Evolutionary conservation across 2,329 filamentous ascomycete genomes (phyloP).

Genomic region (Monilinia vaccinii-corymbosi): DNA sequence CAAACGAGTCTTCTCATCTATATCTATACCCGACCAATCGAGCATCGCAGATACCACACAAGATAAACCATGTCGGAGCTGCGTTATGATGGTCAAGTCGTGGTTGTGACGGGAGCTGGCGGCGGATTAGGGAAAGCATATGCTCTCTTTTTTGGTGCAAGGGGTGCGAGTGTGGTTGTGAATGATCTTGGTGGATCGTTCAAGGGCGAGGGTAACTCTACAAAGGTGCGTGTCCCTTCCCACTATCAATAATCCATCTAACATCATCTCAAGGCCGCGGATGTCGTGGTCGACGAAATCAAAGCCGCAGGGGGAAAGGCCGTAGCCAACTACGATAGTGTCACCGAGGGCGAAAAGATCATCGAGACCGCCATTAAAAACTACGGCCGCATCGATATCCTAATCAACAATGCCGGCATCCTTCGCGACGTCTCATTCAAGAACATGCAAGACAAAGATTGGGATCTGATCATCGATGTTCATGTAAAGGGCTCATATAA

Average conservation of each 20-base stretch:
- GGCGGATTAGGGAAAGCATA: slow-evolving; percentile 77
- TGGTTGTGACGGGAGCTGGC: slow-evolving; percentile 79
- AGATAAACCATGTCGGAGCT: slow-evolving; percentile 46
- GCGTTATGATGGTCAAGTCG: slow-evolving; percentile 79
- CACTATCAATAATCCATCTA: not conserved
- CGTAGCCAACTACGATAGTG: slow-evolving; percentile 93
- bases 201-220: slow-evolving; percentile 82
- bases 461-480: slow-evolving; percentile 89
- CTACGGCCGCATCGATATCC: slow-evolving; percentile 82
- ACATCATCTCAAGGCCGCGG: slow-evolving; percentile 52
- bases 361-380: slow-evolving; percentile 77
- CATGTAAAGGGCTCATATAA: slow-evolving; percentile 94
- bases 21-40: not conserved
- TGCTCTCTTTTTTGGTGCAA: slow-evolving; percentile 77
- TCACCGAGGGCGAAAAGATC: slow-evolving; percentile 88
- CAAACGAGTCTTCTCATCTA: not conserved
- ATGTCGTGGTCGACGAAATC: slow-evolving; percentile 76
- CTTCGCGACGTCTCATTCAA: slow-evolving; percentile 91
- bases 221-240: slow-evolving; percentile 52
- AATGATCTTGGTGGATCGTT: slow-evolving; percentile 92
- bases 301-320: slow-evolving; percentile 86
- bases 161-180: slow-evolving; percentile 90
- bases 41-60: not conserved
- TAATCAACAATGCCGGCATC: slow-evolving; percentile 98
- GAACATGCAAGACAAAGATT: slow-evolving; percentile 96